Conservation (phyloP, 1,284 basidiomycete genomes). For the Amylostereum areolatum region DNA sequence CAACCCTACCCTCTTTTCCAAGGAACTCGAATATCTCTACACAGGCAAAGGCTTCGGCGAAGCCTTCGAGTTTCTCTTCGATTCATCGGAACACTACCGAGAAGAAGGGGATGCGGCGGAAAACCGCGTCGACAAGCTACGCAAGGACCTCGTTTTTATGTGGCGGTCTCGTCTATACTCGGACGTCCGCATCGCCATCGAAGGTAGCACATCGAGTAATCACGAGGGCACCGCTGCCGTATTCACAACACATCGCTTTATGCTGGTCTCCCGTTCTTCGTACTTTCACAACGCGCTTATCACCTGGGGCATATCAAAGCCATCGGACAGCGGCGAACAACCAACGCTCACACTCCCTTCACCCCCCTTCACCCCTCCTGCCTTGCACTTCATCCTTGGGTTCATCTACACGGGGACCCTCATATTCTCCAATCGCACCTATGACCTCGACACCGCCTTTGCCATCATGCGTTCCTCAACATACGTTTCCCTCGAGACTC, state of each 20-base stretch:
- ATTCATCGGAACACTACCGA: conserved; percentile 48
- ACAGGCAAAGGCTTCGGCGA: conserved; percentile 84
- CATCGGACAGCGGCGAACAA: conserved; percentile 33
- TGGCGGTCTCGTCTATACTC: conserved; percentile 92
- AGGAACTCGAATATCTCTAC: conserved; percentile 87
- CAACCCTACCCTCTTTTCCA: conserved; percentile 72
- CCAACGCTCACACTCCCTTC: conserved; percentile 72
- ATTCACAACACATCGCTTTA: conserved; percentile 90
- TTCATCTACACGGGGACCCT: conserved; percentile 94
- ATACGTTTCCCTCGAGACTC: conserved; percentile 75
- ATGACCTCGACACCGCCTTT: conserved; percentile 89
- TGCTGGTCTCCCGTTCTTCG: conserved; percentile 82
- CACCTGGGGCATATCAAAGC: conserved; percentile 41
- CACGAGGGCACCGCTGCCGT: conserved; percentile 71
- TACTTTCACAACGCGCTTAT: conserved; percentile 81
- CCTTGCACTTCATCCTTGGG: conserved; percentile 91
- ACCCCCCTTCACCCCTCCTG: conserved; percentile 93
- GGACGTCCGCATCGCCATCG: conserved; percentile 78
- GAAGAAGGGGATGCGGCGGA: conserved; percentile 57
- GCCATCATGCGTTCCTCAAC: conserved; percentile 81
- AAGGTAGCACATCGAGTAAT: conserved; percentile 51
- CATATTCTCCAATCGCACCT: conserved; percentile 86
- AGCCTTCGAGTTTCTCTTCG: conserved; percentile 87
- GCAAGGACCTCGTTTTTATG: conserved; percentile 92
- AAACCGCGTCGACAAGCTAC: conserved; percentile 78